Conservation (phyloP, 148 eudicot genomes). For the Rhododendron simsii region DNA sequence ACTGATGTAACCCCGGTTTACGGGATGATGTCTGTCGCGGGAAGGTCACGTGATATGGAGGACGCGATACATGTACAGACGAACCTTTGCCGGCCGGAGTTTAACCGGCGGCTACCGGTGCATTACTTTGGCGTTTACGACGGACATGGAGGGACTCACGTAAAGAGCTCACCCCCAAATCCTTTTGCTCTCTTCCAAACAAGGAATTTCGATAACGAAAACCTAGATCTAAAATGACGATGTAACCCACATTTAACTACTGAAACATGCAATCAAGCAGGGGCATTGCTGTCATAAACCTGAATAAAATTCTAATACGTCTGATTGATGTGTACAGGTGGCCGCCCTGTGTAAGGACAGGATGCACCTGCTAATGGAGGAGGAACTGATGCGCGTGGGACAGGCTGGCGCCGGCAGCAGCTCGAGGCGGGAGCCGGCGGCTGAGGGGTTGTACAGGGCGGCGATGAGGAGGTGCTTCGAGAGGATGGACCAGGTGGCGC, state of each 20-base stretch:
- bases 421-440: not conserved
- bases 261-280: not conserved
- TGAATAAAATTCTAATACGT: not conserved
- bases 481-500: conserved; percentile 34
- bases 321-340: conserved; percentile 24
- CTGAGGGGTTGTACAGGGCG: conserved; percentile 15
- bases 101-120: conserved; percentile 26
- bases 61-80: conserved; percentile 29
- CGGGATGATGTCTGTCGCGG: conserved; percentile 32
- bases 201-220: not conserved
- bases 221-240: not conserved
- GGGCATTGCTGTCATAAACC: not conserved
- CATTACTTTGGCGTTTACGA: conserved; percentile 49
- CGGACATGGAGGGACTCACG: conserved; percentile 54
- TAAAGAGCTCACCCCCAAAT: conserved; percentile 11
- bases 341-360: conserved; percentile 33
- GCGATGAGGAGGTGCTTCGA: conserved; percentile 22
- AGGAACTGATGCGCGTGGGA: conserved; percentile 22
- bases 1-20: conserved; percentile 10
- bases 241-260: not conserved
- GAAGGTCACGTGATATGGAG: conserved; percentile 37
- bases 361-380: conserved; percentile 34
- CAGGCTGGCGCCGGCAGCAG: not conserved
- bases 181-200: not conserved
- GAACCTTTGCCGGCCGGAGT: conserved; percentile 30